phyloP scores from a whole-genome alignment of 1,284 basidiomycete species.

The Grifola frondosa region DNA sequence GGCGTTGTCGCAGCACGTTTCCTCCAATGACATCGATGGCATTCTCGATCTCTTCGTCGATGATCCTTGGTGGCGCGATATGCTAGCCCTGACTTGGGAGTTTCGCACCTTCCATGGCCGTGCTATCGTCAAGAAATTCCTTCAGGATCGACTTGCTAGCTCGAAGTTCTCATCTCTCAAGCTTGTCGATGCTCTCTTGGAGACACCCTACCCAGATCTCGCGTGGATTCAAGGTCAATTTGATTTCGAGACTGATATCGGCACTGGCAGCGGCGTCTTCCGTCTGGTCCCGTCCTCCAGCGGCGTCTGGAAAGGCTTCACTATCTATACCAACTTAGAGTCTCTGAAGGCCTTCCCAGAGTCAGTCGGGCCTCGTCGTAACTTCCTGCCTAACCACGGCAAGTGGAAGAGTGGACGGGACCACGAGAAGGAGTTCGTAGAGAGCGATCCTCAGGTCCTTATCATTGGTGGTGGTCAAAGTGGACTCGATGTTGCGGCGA shows the following conservation, averaged over 20 bases:
- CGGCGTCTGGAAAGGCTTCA: conserved; percentile 57
- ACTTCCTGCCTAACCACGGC: conserved; percentile 41
- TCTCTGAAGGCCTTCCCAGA: conserved; percentile 52
- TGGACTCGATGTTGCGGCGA: conserved; percentile 60
- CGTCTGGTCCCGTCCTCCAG: conserved; percentile 50
- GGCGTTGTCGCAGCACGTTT: conserved; percentile 38
- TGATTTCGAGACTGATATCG: conserved; percentile 54
- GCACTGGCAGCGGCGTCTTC: conserved; percentile 49
- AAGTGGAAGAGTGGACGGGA: conserved; percentile 40
- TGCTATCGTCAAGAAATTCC: conserved; percentile 42
- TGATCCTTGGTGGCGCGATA: conserved; percentile 58
- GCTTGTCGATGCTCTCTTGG: conserved; percentile 37
- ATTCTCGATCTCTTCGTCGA: conserved; percentile 41
- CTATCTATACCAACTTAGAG: conserved; percentile 61
- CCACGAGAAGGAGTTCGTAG: conserved; percentile 41
- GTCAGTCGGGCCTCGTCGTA: conserved; percentile 37
- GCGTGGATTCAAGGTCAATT: conserved; percentile 60
- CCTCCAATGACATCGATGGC: conserved; percentile 36
- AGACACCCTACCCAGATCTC: conserved; percentile 52
- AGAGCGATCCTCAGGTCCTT: conserved; percentile 44
- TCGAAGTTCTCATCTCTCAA: conserved; percentile 39
- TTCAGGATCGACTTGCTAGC: conserved; percentile 43
- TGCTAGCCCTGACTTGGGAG: conserved; percentile 63
- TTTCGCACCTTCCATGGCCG: conserved; percentile 59
- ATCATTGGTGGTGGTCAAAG: conserved; percentile 68